Percentiles rank a stretch among this genome's conserved stretches.
phyloP scores from a whole-genome alignment of 495 filamentous ascomycete genomes.

The Pseudomonodictys pantanalensis region DNA sequence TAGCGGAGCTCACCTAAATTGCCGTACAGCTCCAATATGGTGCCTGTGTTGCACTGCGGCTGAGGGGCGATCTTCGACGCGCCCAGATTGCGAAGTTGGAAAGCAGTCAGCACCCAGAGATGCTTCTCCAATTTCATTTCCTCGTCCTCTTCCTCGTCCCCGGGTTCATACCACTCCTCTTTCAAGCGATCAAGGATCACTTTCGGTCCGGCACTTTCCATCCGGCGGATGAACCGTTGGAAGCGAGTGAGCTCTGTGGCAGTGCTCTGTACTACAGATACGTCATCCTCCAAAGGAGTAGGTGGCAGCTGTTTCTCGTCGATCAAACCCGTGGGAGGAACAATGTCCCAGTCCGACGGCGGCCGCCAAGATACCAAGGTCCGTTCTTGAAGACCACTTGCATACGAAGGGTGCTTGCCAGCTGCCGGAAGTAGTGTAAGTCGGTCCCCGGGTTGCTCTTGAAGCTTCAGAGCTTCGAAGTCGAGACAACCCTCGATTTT shows the following conservation, averaged over 20 bases:
- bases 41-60: conserved; percentile 15
- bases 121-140: conserved; percentile 34
- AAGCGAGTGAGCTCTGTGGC: conserved; percentile 29
- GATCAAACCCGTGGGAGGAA: not conserved
- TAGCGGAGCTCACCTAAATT: conserved; percentile 31
- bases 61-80: conserved; percentile 15
- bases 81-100: conserved; percentile 31
- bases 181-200: conserved; percentile 35
- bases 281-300: conserved; percentile 1
- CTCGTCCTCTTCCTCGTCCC: conserved; percentile 28
- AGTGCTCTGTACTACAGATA: conserved; percentile 14
- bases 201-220: conserved; percentile 34
- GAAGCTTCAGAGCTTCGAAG: conserved; percentile 3
- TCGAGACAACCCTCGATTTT: conserved; percentile 29
- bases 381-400: conserved; percentile 10
- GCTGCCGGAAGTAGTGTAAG: not conserved
- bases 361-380: conserved; percentile 25
- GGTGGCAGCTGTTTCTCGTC: conserved; percentile 18
- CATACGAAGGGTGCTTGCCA: conserved; percentile 7
- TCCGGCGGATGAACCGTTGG: conserved; percentile 36
- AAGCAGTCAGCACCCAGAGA: conserved; percentile 37
- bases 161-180: conserved; percentile 32
- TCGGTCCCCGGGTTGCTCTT: conserved; percentile 3
- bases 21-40: conserved; percentile 34
- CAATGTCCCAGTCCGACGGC: conserved; percentile 26